phyloP scores from a whole-genome alignment of 75 land plant genomes.

The Adiantum capillusveneris region DNA sequence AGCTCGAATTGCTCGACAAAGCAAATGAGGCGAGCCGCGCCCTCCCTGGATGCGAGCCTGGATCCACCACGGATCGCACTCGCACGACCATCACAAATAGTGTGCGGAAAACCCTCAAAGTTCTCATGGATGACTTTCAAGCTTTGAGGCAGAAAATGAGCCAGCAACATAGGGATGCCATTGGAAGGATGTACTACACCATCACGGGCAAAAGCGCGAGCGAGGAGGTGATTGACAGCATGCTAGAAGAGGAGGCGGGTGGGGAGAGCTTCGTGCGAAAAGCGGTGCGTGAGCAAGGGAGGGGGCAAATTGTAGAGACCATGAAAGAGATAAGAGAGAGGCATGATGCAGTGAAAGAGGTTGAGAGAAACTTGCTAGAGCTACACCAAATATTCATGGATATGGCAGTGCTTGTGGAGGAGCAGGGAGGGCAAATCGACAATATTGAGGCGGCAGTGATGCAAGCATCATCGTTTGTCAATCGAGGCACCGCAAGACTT shows the following conservation, averaged over 20 bases:
- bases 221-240: slow-evolving; percentile 64
- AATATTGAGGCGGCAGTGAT: slow-evolving; percentile 66
- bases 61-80: slow-evolving; percentile 62
- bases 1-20: slow-evolving; percentile 63
- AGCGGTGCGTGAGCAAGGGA: slow-evolving; percentile 70
- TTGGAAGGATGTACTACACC: slow-evolving; percentile 63
- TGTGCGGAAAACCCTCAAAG: slow-evolving; percentile 63
- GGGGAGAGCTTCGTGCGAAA: slow-evolving; percentile 54
- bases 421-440: slow-evolving; percentile 73
- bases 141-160: slow-evolving; percentile 50
- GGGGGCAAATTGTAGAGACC: slow-evolving; percentile 65
- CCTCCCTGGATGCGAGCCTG: slow-evolving; percentile 43
- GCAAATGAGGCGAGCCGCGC: slow-evolving; percentile 45
- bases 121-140: slow-evolving; percentile 75
- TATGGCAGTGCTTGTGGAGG: slow-evolving; percentile 89
- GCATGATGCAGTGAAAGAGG: slow-evolving; percentile 69
- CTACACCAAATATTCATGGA: slow-evolving; percentile 88
- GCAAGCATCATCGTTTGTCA: slow-evolving; percentile 46
- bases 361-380: slow-evolving; percentile 76
- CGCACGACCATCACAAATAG: slow-evolving; percentile 48
- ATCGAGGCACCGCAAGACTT: slow-evolving; percentile 46
- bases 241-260: slow-evolving; percentile 48
- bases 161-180: slow-evolving; percentile 65
- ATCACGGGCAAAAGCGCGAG: slow-evolving; percentile 65
- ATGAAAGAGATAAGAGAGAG: slow-evolving; percentile 75